Evolutionary conservation across 352 stramenopile genomes (phyloP), one percentile per base, ranked within the genome.

Genomic region (Saprolegnia diclina): DNA sequence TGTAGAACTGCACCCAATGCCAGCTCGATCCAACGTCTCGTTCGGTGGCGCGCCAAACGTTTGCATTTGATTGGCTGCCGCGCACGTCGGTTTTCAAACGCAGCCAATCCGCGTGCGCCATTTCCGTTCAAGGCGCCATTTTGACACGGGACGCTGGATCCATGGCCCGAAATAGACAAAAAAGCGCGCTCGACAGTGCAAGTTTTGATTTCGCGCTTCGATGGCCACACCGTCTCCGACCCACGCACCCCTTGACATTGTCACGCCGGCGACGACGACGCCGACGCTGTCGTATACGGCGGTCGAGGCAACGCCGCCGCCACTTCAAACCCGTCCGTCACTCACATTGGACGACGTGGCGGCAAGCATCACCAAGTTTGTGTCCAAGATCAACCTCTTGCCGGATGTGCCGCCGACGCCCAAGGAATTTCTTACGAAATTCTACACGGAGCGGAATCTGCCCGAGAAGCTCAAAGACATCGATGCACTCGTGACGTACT

Each of bases 381-480:
- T 64, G 35, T n/a, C 14, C 10, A 32, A 32, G 14, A 64, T 52
- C 18, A 50, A n/a, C 11, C 32, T 64, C 10, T 52, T 64, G 1
- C 24, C 18, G n/a, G 76, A 81, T 9, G 62, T 79, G n/a, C 71
- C 72, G 35, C 73, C 88, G 56, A 88, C 83, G 0, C 76, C 74
- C 13, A 71, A 69, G 26, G 83, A 90, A 56, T 91, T 91, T 57
- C 73, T 91, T 4, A 77, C 80, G 2, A 80, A 91, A 26, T 91
- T 91, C 21, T 91, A 91, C 76, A 88, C 81, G 13, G 76, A 79
- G 29, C 78, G 76, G 40, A 79, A 81, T 0, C 77, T 87, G 0
- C 71, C 76, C 21, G 78, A 91, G 64, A 91, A 91, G 57, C 74
- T 91, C 44, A 77, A 81, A 61, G 83, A 91, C 45, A 79, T 91